Percentiles rank a stretch among this genome's conserved stretches.
phyloP scores from a whole-genome alignment of 169 alveolate genomes.

The Plasmodium ovale region DNA sequence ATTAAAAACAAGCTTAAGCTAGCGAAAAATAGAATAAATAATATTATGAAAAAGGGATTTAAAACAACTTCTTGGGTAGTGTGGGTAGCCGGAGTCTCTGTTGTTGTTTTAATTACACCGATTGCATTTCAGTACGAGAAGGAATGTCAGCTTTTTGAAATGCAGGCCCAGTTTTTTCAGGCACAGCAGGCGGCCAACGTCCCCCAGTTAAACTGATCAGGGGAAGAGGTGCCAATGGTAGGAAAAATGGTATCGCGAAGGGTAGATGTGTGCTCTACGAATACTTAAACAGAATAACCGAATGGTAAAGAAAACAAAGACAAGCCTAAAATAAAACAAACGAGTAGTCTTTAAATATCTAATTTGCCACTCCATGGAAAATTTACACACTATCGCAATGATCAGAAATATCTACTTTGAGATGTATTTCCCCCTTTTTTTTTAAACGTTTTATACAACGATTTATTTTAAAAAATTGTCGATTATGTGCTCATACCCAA shows the following conservation, averaged over 20 bases:
- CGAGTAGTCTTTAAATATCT: too few species aligned
- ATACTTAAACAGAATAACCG: too few species aligned
- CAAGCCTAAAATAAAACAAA: neutral
- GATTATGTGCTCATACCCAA: too few species aligned
- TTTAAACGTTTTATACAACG: too few species aligned
- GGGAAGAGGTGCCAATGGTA: neutral
- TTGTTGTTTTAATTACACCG: conserved; percentile 85
- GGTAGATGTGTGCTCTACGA: too few species aligned
- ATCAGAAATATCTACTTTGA: too few species aligned
- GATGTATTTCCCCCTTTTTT: neutral
- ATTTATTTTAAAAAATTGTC: too few species aligned
- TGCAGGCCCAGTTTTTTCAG: conserved; percentile 86
- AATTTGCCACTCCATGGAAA: too few species aligned
- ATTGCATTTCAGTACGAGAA: conserved; percentile 86
- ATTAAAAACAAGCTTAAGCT: conserved; percentile 25
- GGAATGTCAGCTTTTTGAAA: conserved; percentile 86
- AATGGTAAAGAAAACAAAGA: neutral
- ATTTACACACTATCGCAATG: too few species aligned
- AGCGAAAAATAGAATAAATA: conserved; percentile 33
- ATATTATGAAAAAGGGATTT: conserved; percentile 62
- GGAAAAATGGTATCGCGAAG: neutral
- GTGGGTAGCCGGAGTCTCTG: conserved; percentile 86
- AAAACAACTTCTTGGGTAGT: conserved; percentile 84
- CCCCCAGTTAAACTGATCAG: conserved; percentile 83
- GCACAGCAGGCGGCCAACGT: conserved; percentile 87